phyloP scores from a whole-genome alignment of 106 monocot species.

The Platanthera guangdongensis region DNA sequence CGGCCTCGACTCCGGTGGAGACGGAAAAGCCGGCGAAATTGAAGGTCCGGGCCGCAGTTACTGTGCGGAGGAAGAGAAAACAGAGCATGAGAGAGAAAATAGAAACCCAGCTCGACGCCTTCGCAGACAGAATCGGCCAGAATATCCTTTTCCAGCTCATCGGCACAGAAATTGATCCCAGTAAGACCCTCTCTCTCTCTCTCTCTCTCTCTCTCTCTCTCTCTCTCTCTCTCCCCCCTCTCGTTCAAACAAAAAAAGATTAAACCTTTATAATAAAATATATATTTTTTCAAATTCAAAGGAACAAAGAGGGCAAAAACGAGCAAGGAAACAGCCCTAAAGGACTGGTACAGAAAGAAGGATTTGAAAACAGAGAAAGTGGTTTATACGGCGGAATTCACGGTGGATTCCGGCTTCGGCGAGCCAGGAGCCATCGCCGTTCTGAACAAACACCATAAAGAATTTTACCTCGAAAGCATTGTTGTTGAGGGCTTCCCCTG shows the following conservation, averaged over 20 bases:
- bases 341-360: conserved; percentile 60
- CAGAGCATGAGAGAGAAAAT: conserved; percentile 34
- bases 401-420: conserved; percentile 65
- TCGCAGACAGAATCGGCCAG: conserved; percentile 43
- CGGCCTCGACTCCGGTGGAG: not conserved
- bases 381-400: conserved; percentile 69
- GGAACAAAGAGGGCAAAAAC: conserved; percentile 33
- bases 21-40: conserved; percentile 28
- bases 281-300: conserved; percentile 4
- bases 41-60: conserved; percentile 43
- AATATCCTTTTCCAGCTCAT: conserved; percentile 52
- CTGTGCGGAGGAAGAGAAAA: conserved; percentile 41
- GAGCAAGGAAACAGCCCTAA: conserved; percentile 37
- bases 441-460: conserved; percentile 55
- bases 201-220: too few relatives aligned
- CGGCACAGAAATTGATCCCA: conserved; percentile 53
- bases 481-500: conserved; percentile 68
- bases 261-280: not conserved
- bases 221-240: not conserved
- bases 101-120: conserved; percentile 44
- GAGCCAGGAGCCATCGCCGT: conserved; percentile 75
- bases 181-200: conserved; percentile 28
- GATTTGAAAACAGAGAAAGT: conserved; percentile 28
- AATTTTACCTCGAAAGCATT: conserved; percentile 79
- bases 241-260: too few relatives aligned